Evolutionary conservation across 169 alveolate species (phyloP).

Genomic region (Plasmodium blacklocki): DNA sequence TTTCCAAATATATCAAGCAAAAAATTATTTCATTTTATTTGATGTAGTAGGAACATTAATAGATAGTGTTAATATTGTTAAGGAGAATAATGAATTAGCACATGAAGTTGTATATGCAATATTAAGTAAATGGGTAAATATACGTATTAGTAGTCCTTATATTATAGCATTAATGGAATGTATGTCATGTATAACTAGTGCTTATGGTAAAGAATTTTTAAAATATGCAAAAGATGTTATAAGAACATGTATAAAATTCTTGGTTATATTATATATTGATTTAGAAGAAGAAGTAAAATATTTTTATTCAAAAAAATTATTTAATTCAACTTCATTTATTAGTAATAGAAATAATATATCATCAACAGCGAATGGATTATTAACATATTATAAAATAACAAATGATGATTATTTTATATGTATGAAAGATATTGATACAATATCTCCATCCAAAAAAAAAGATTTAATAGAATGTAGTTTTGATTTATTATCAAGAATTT

Average conservation of each 20-base stretch:
- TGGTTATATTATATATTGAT: conserved; percentile 68
- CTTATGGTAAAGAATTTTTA: conserved; percentile 74
- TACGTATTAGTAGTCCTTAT: conserved; percentile 67
- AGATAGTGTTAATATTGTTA: conserved; percentile 78
- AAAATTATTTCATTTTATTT: conserved; percentile 86
- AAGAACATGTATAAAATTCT: conserved; percentile 73
- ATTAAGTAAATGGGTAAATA: conserved; percentile 39
- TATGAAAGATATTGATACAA: conserved; percentile 60
- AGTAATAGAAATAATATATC: conserved; percentile 59
- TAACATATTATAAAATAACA: conserved; percentile 51
- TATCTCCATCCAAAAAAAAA: conserved; percentile 66
- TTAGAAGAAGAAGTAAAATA: conserved; percentile 75
- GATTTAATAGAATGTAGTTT: conserved; percentile 75
- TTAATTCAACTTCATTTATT: conserved; percentile 32
- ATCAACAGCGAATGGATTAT: conserved; percentile 66
- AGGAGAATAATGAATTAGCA: conserved; percentile 70
- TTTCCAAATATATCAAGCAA: conserved; percentile 85
- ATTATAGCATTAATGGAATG: conserved; percentile 76
- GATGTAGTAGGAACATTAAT: conserved; percentile 89
- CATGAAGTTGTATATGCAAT: conserved; percentile 73
- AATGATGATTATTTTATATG: conserved; percentile 65
- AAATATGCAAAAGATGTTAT: conserved; percentile 73
- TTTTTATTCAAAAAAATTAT: conserved; percentile 53
- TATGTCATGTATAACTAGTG: conserved; percentile 76
- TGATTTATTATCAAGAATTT: conserved; percentile 69